Evolutionary conservation across 106 monocot species (phyloP), one percentile per base, ranked within the genome.

Genomic region (Dactylorhiza incarnata): DNA sequence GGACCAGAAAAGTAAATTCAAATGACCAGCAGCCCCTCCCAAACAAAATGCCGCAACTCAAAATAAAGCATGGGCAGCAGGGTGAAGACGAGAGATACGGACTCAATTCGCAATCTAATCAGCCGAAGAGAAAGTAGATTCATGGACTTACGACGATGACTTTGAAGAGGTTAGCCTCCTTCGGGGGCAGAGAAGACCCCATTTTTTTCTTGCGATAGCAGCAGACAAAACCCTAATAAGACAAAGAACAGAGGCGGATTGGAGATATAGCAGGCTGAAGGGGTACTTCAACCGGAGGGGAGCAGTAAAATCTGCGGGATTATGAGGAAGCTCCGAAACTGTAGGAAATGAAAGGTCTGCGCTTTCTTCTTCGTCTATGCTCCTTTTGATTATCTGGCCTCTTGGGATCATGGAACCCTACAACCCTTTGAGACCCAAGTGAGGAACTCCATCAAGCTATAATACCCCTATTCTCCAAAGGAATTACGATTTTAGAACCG

Each of bases 141-240:
- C 15, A 10, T 15, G 9, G 24, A 71, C 93, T 90, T 86, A 96
- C 95, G 49, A 96, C 95, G 81, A 96, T 96, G 93, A 93, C 86
- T 88, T 96, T 96, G 87, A 96, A 96, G 73, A 93, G 95, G 80
- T 96, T 96, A 72, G 88, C 90, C 83, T 96, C 95, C 81, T 93
- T 96, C 25, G 90, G 76, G 3, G 95, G 95, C 29, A 96, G 88
- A 49, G 85, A 81, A 24, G 90, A 81, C 80, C 84, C 90, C 90
- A 93, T 43, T 49, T 69, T 77, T 51, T 91, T 74, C 23, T 47
- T 43, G 55, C 54, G 51, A 59, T 9, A 22, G 45, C 44, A 55
- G 5, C 9, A 16, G 15, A 12, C 48, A 70, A 71, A 37, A 56
- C 58, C 77, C 69, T 45, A 46, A 52, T 52, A 52, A 17, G 45